These are phyloP conservation scores for Backusella psychrophila DNA, from an alignment of 192 early-diverging fungal genomes.

Conservation along the genomic window DNA sequence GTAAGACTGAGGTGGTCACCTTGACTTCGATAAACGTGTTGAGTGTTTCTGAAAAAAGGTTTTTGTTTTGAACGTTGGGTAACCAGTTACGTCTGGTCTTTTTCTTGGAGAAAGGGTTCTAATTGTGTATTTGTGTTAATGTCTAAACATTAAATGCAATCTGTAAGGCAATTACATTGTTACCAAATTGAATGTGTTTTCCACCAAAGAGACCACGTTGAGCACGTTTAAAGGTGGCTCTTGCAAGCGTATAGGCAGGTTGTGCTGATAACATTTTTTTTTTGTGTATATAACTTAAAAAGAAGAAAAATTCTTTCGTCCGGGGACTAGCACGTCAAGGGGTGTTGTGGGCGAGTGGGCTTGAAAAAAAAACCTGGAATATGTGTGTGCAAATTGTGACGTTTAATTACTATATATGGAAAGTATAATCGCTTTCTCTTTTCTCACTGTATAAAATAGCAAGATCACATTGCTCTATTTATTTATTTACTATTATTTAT, in stretches of 20 bases:
- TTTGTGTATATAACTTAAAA: background rate
- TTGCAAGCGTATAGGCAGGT: conserved; percentile 39
- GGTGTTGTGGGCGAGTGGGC: too few species aligned
- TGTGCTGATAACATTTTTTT: conserved; percentile 31
- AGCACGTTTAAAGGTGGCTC: conserved; percentile 54
- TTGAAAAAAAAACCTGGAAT: background rate
- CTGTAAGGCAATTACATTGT: conserved; percentile 39
- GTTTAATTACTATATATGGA: background rate
- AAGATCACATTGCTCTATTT: too few species aligned
- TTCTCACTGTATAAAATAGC: too few species aligned
- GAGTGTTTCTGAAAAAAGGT: conserved; percentile 64
- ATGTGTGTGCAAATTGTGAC: background rate
- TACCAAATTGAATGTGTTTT: conserved; percentile 60
- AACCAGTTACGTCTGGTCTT: conserved; percentile 77
- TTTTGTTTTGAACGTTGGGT: conserved; percentile 71
- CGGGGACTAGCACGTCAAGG: conserved; percentile 4
- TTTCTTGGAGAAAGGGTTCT: conserved; percentile 61
- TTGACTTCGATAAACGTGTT: conserved; percentile 54
- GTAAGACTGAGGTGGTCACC: conserved; percentile 65
- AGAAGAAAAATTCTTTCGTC: conserved; percentile 10
- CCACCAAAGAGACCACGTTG: conserved; percentile 59
- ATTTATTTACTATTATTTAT: too few species aligned
- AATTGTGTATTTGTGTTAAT: background rate
- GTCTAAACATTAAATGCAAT: too few species aligned
- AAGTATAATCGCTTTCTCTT: background rate